A percentile compares a stretch with the other conserved stretches of the same genome.
phyloP scores from a whole-genome alignment of 164 flowering plant species.

The Pachysandra terminalis region DNA sequence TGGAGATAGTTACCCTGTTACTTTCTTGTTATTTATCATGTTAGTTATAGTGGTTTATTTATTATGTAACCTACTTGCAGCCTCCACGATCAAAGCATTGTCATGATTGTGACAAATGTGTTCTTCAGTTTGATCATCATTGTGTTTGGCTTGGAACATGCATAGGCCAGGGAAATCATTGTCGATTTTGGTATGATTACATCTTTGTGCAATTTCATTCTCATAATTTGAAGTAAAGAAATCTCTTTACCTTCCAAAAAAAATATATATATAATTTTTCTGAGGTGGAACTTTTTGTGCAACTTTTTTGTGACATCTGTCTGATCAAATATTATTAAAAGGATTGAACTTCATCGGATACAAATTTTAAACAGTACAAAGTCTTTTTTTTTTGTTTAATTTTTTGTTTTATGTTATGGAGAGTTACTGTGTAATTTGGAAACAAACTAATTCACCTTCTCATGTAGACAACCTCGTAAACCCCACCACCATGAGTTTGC shows the following conservation, averaged over 20 bases:
- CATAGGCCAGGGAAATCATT: conserved; percentile 91
- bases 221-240: not conserved
- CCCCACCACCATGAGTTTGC: too few relatives aligned
- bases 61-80: conserved; percentile 40
- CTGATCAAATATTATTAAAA: too few relatives aligned
- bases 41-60: not conserved
- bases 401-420: too few relatives aligned
- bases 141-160: conserved; percentile 99
- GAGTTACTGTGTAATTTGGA: too few relatives aligned
- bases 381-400: too few relatives aligned
- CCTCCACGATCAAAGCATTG: conserved; percentile 99
- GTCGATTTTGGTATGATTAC: conserved; percentile 84
- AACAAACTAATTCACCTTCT: too few relatives aligned
- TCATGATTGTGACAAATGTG: conserved; percentile 95
- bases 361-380: too few relatives aligned
- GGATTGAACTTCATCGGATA: too few relatives aligned
- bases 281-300: not conserved
- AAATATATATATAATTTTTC: too few relatives aligned
- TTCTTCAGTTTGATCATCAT: conserved; percentile 98
- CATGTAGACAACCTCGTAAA: too few relatives aligned
- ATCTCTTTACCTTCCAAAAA: too few relatives aligned
- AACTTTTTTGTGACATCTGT: not conserved
- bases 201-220: not conserved
- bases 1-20: not conserved
- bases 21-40: not conserved